Evolutionary conservation across 140 eudicot species (phyloP).

Genomic region (Flaveria floridana): DNA sequence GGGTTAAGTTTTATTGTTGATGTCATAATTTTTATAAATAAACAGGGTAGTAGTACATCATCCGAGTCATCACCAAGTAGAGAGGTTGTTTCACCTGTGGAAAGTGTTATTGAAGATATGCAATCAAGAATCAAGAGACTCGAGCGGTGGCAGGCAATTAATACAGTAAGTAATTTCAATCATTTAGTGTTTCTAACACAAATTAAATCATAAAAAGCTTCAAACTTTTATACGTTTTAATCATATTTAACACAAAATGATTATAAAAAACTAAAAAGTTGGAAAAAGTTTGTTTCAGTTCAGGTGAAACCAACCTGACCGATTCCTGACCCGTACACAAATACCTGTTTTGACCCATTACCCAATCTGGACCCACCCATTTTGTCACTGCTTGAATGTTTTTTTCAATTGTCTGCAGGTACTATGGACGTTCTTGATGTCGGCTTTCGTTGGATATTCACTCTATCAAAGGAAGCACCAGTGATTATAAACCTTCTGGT

Average conservation of each 20-base stretch:
- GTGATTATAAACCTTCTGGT: constrained; percentile 30
- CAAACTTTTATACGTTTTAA: not conserved
- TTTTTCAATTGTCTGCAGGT: constrained; percentile 45
- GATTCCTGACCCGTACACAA: not conserved
- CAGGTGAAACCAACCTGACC: not conserved
- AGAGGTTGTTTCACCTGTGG: constrained; percentile 62
- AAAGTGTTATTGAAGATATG: constrained; percentile 79
- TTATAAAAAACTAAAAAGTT: not conserved
- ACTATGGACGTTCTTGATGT: constrained; percentile 91
- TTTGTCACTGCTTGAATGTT: not conserved
- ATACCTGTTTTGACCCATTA: not conserved
- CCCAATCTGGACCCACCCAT: not conserved
- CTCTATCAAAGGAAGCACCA: constrained; percentile 76
- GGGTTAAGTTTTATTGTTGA: not conserved
- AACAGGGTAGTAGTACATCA: constrained; percentile 82
- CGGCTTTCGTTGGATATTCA: constrained; percentile 93
- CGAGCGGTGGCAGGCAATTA: constrained; percentile 88
- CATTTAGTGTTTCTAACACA: not conserved
- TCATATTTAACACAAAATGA: not conserved
- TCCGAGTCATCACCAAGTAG: constrained; percentile 87
- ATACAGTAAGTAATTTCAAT: constrained; percentile 54
- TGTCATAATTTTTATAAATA: constrained; percentile 23
- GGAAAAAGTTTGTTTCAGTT: not conserved
- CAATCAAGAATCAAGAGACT: constrained; percentile 87
- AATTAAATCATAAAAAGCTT: not conserved